Percentiles rank a stretch among this genome's conserved stretches.
Conservation (phyloP, 306 rosid species). For the Dicorynia guianensis region DNA sequence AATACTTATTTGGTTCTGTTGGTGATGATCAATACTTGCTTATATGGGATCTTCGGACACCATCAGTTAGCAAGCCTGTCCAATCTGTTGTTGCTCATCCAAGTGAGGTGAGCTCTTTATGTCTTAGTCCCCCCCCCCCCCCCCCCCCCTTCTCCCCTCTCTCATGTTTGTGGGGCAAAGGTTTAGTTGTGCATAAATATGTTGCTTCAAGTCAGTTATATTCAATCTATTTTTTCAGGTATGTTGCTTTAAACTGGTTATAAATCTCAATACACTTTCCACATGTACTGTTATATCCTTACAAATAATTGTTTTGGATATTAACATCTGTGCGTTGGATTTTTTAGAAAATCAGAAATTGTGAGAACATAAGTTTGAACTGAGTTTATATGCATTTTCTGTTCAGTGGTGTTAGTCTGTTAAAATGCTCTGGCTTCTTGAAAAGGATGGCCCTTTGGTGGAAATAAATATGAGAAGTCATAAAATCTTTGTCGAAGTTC, state of each 20-base stretch:
- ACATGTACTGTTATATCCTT: not conserved
- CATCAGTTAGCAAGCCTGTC: constrained; percentile 83
- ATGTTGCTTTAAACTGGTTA: too few species aligned
- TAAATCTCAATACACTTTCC: not conserved
- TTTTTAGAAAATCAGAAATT: not conserved
- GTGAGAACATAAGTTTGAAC: constrained; percentile 18
- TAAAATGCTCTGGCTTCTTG: too few species aligned
- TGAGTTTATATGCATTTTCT: not conserved
- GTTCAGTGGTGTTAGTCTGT: not conserved
- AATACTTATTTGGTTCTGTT: constrained; percentile 95
- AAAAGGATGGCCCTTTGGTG: not conserved
- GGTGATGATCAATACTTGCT: constrained; percentile 94
- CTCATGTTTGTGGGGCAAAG: not conserved
- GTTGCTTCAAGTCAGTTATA: not conserved
- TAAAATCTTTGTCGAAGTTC: not conserved
- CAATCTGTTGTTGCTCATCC: constrained; percentile 94
- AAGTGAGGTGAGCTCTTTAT: constrained; percentile 89
- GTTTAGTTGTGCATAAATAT: not conserved
- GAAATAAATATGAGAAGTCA: constrained; percentile 3
- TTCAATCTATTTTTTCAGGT: not conserved
- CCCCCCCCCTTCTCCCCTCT: not conserved
- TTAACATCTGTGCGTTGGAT: not conserved
- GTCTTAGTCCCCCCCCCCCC: not conserved
- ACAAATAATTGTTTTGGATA: not conserved
- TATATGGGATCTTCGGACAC: constrained; percentile 93